These are phyloP conservation scores for Xylariomycetidae sp. DNA, from an alignment of 2,329 filamentous ascomycete species.

Conservation along the genomic window DNA sequence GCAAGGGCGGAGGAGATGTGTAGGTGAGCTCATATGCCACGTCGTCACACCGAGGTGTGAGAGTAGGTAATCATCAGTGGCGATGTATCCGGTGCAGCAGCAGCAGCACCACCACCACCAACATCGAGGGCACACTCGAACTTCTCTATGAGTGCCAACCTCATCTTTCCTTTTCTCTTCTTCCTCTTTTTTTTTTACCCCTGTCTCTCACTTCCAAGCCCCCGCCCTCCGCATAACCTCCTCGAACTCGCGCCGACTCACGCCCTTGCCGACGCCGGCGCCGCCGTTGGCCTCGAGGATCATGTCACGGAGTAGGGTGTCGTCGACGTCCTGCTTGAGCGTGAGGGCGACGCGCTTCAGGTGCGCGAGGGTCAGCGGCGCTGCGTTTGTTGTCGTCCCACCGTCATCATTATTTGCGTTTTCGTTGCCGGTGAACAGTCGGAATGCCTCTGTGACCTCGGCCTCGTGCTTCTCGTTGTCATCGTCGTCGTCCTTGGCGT, in stretches of 20 bases:
- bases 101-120: too few species aligned
- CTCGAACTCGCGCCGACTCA: slow-evolving; percentile 76
- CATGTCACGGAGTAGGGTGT: slow-evolving; percentile 87
- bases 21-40: too few species aligned
- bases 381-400: slow-evolving; percentile 4
- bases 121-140: too few species aligned
- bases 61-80: too few species aligned
- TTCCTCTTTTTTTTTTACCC: background rate
- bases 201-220: slow-evolving; percentile 61
- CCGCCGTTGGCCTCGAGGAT: slow-evolving; percentile 89
- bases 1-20: too few species aligned
- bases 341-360: slow-evolving; percentile 73
- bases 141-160: too few species aligned
- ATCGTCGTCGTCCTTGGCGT: slow-evolving; percentile 46
- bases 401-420: slow-evolving; percentile 10
- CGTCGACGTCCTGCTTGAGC: slow-evolving; percentile 78
- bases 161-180: slow-evolving; percentile 1
- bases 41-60: too few species aligned
- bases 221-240: slow-evolving; percentile 80
- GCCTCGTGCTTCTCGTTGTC: slow-evolving; percentile 35
- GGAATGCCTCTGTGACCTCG: slow-evolving; percentile 79
- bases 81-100: too few species aligned
- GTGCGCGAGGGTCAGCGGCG: slow-evolving; percentile 74
- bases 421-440: slow-evolving; percentile 63
- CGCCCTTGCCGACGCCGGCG: slow-evolving; percentile 64